These are phyloP conservation scores for Fusarium continuum DNA, from an alignment of 2,329 filamentous ascomycete species.

Conservation along the genomic window DNA sequence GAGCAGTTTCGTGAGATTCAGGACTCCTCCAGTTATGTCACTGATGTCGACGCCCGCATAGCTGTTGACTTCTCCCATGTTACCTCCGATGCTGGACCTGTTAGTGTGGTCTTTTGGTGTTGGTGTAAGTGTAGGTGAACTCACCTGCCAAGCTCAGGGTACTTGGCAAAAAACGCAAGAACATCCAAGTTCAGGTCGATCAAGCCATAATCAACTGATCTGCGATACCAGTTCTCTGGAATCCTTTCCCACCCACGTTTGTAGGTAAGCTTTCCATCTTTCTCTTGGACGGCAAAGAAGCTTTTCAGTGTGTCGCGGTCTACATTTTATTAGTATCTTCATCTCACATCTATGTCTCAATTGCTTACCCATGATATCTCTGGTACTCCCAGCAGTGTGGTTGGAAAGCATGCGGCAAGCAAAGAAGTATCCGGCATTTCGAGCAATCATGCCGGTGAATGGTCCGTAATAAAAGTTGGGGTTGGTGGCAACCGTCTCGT, in stretches of 20 bases:
- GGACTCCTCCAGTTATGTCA: slow-evolving; percentile 6
- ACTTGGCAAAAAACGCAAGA: neutral
- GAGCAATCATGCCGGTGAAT: slow-evolving; percentile 15
- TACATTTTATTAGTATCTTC: neutral
- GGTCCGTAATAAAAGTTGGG: slow-evolving; percentile 27
- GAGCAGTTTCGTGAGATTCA: slow-evolving; percentile 12
- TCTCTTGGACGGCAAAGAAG: slow-evolving; percentile 6
- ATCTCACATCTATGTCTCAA: accelerated
- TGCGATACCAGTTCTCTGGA: slow-evolving; percentile 19
- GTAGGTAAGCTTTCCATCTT: slow-evolving; percentile 2
- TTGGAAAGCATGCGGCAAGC: slow-evolving; percentile 10
- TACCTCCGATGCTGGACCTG: slow-evolving; percentile 2
- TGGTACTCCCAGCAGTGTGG: slow-evolving; percentile 3
- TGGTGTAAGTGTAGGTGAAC: accelerated
- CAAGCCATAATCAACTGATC: slow-evolving; percentile 6
- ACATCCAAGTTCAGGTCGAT: slow-evolving; percentile 13
- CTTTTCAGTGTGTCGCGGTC: slow-evolving; percentile 7
- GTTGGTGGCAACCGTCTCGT: slow-evolving; percentile 1
- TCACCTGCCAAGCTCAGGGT: slow-evolving; percentile 22
- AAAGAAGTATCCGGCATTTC: slow-evolving; percentile 18
- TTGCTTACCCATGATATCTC: neutral
- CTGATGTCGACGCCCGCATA: slow-evolving; percentile 15
- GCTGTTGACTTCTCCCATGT: slow-evolving; percentile 13
- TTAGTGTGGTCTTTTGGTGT: neutral
- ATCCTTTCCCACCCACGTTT: slow-evolving; percentile 23